Evolutionary conservation across 148 eudicot genomes (phyloP).

Genomic region (Polygonum maritimum): DNA sequence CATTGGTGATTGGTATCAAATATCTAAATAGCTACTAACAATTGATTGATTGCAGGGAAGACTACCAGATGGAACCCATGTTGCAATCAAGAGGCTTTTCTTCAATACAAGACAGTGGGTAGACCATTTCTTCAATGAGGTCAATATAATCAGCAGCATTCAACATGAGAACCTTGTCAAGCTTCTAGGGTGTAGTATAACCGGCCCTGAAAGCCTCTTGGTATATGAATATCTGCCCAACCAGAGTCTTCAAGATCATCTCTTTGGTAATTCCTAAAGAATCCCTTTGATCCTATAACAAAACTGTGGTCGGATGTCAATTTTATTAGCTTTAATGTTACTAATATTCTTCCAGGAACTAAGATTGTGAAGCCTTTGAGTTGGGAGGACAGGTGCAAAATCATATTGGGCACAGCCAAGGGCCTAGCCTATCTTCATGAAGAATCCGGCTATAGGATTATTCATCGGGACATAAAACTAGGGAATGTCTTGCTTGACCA

Average conservation of each 20-base stretch:
- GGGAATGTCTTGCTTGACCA: conserved; percentile 45
- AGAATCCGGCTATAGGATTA: conserved; percentile 36
- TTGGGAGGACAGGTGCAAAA: conserved; percentile 37
- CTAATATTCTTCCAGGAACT: conserved; percentile 14
- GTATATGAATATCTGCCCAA: conserved; percentile 51
- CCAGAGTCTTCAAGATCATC: conserved; percentile 28
- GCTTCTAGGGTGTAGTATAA: conserved; percentile 46
- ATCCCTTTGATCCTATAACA: background rate
- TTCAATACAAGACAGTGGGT: conserved; percentile 46
- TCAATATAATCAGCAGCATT: conserved; percentile 42
- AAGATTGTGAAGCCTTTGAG: conserved; percentile 20
- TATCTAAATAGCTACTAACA: background rate
- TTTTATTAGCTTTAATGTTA: background rate
- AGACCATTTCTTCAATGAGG: conserved; percentile 50
- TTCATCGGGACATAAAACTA: conserved; percentile 52
- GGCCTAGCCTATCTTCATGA: conserved; percentile 56
- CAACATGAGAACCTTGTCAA: conserved; percentile 43
- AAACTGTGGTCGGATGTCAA: background rate
- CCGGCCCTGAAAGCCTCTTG: conserved; percentile 54
- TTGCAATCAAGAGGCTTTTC: conserved; percentile 55
- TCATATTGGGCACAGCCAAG: conserved; percentile 43
- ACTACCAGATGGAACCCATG: conserved; percentile 29
- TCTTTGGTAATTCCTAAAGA: conserved; percentile 20
- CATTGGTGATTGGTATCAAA: background rate
- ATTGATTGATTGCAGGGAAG: conserved; percentile 22